Evolutionary conservation across 371 early-diverging fungal genomes (phyloP), one percentile per base, ranked within the genome.

Genomic region (Mortierella sp.): DNA sequence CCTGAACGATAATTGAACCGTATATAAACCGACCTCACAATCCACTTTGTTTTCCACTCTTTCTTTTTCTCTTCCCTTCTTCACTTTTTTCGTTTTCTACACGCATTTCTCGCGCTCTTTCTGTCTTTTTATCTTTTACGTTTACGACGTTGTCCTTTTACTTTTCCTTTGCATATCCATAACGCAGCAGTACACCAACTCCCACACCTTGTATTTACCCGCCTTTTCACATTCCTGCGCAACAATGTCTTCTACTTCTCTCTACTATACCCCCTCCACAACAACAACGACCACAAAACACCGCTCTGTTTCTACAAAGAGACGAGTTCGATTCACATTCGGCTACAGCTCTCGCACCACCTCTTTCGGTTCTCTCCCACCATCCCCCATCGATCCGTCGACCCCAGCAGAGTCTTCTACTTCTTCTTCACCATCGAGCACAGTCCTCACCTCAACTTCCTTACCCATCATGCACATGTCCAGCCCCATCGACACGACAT

Each of bases 261-360:
- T 65, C 24, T 65, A 21, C 65, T 65, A 65, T 32, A 44, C 46
- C 7, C 51, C 49, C 35, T 54, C 35, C 27, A 32, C 72, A 49
- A 51, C 35, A 8, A n/a, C 72, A 27, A 21, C 72, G 18, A n/a
- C 71, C 12, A 0, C 32, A 32, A 72, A 29, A 10, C 24, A 54
- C 8, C 49, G 27, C 35, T 51, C 72, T 49, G 21, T 27, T 8
- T 32, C 72, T 10, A 72, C 72, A 24, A 75, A 68, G n/a, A 27
- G 75, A 49, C 63, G 70, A 21, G 75, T 75, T 32, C 68, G 75
- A 16, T 75, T 75, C 38, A 75, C 75, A 65, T 75, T 75, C 27
- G 75, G 75, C 0, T 75, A 75, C 68, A 65, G 65, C 10, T 65
- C 65, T 65, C 65, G 65, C 35, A 38, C 65, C 8, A 38, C 65